Conservation (phyloP, 108 stramenopile genomes). For the Heterococcus sp. region DNA sequence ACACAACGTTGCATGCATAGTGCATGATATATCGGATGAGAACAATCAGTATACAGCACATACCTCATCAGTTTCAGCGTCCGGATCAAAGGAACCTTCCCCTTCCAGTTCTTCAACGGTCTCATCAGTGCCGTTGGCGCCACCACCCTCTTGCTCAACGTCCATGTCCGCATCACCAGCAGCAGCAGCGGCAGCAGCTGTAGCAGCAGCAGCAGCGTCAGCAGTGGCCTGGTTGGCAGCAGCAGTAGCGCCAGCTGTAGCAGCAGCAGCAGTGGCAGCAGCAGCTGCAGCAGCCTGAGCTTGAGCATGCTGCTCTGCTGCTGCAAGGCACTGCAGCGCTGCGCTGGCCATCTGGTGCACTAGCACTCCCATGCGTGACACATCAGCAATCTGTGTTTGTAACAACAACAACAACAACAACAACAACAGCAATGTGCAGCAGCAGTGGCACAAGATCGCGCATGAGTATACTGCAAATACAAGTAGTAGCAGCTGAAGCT, state of each 20-base stretch:
- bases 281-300: constrained; percentile 11
- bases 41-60: neutral
- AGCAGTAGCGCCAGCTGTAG: neutral
- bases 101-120: neutral
- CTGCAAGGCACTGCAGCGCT: constrained; percentile 11
- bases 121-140: neutral
- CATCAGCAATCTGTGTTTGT: constrained; percentile 2
- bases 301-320: constrained; percentile 15
- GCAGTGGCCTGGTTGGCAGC: constrained; percentile 7
- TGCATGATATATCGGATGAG: neutral
- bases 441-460: neutral
- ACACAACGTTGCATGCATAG: neutral
- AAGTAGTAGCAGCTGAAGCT: neutral
- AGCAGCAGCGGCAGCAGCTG: neutral
- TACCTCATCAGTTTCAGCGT: neutral
- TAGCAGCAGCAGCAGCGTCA: constrained; percentile 1
- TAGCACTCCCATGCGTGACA: constrained; percentile 32
- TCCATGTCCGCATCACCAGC: neutral
- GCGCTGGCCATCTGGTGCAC: constrained; percentile 43
- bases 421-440: neutral
- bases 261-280: constrained; percentile 10
- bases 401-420: neutral
- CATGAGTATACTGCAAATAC: no score
- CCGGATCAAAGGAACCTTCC: neutral
- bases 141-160: constrained; percentile 10